Evolutionary conservation across 2,329 filamentous ascomycete genomes (phyloP), one percentile per base, ranked within the genome.

Genomic region (Waltergamsia citrina): DNA sequence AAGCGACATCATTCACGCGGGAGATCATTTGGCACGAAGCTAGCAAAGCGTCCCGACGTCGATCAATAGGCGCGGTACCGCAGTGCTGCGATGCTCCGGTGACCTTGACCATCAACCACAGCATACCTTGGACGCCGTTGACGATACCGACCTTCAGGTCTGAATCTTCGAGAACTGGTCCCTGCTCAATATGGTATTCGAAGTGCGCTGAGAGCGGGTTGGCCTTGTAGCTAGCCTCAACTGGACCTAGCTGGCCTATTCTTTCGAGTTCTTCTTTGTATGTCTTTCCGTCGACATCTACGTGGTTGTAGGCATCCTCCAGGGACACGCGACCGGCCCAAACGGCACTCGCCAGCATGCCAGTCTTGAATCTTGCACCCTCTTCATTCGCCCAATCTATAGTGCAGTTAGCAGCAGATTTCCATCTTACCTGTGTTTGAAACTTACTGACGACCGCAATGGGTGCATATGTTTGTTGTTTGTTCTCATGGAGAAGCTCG

Each of bases 141-240:
- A 57, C 53, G 11, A 55, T 52, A 8, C 53, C 53, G 26, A 57
- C 47, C 26, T 42, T 48, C 23, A 2, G 39, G 37, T 7, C 42
- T 39, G 33, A 23, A 11, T 39, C 37, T 33, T 88, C 78, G 1
- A 93, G 67, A 22, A 85, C 73, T 0, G 84, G 83, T 0, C 84
- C 84, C 53, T 90, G 85, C 53, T 90, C 85, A 38, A 88, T 87
- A 49, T 92, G 85, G 8, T 90, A 66, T 53, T 90, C 84, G 47
- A 90, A 88, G 53, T 90, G 83, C 2, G 82, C 83, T 1, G 73
- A 78, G 57, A 87, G 74, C 0, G 80, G 79, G n/a, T 44, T 43
- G 3, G 47, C n/a, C 16, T 40, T 29, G 12, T 42, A 41, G 18
- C 37, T 41, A 2, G 38, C 40, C 4, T 37, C 31, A 1, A 64